Percentiles rank a stretch among this genome's conserved stretches.
phyloP scores from a whole-genome alignment of 2,329 filamentous ascomycete genomes.

The Sarocladium kiliense region DNA sequence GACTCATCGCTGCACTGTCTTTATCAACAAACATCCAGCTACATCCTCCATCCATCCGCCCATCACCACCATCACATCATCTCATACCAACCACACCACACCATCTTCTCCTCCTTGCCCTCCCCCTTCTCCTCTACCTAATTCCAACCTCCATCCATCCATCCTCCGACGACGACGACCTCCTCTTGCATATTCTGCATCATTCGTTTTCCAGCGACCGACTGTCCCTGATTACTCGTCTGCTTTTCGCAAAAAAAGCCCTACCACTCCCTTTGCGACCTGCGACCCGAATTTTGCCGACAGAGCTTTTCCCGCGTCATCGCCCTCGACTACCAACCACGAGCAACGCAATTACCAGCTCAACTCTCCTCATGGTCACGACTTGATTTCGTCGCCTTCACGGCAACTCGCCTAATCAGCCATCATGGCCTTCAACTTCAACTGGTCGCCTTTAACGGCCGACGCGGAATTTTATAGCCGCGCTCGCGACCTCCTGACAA shows the following conservation, averaged over 20 bases:
- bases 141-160: background rate
- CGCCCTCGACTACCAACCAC: background rate
- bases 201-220: background rate
- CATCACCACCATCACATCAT: slow-evolving; percentile 3
- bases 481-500: slow-evolving; percentile 89
- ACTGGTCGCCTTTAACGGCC: slow-evolving; percentile 98
- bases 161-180: background rate
- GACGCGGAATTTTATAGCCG: slow-evolving; percentile 87
- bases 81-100: background rate
- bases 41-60: background rate
- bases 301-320: slow-evolving; percentile 8
- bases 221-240: background rate
- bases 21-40: background rate
- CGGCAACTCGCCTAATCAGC: slow-evolving; percentile 34
- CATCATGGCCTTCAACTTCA: slow-evolving; percentile 99
- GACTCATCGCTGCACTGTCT: background rate
- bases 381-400: slow-evolving; percentile 9
- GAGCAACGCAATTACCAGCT: background rate
- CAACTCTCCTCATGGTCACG: slow-evolving; percentile 26
- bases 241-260: slow-evolving; percentile 1
- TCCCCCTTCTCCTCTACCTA: background rate
- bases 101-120: background rate
- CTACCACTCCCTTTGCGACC: background rate
- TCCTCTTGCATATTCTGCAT: background rate
- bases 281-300: slow-evolving; percentile 8